Percentiles rank a stretch among this genome's conserved stretches.
These are phyloP conservation scores for Sicyos baderoa DNA, from an alignment of 306 rosid genomes.

Conservation along the genomic window DNA sequence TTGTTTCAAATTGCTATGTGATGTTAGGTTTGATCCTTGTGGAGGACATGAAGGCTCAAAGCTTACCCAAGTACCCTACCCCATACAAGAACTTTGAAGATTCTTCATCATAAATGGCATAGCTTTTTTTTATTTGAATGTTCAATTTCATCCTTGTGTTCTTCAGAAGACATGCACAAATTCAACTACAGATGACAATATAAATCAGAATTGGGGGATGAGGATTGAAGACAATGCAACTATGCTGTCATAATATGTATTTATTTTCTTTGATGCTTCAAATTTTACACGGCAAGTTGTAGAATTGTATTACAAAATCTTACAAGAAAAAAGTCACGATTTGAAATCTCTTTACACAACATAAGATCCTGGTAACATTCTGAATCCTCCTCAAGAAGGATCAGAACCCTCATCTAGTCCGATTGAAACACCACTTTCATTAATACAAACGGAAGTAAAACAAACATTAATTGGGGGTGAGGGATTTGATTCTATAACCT, in stretches of 20 bases:
- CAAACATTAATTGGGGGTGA: not conserved
- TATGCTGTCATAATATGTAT: not conserved
- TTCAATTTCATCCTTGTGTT: too few species aligned
- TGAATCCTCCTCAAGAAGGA: constrained; percentile 2
- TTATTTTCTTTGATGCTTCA: constrained; percentile 2
- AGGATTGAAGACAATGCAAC: not conserved
- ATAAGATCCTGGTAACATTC: not conserved
- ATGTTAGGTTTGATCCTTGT: not conserved
- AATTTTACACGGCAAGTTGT: constrained; percentile 2
- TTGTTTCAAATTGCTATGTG: not conserved
- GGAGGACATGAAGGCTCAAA: not conserved
- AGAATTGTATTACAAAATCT: constrained; percentile 13
- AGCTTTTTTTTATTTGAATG: too few species aligned
- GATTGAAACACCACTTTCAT: not conserved
- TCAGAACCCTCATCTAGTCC: too few species aligned
- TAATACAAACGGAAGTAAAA: constrained; percentile 13
- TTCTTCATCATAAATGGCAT: not conserved
- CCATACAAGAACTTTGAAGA: not conserved
- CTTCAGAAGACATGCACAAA: not conserved
- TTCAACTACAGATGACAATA: not conserved
- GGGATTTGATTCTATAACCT: too few species aligned
- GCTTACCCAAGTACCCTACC: not conserved
- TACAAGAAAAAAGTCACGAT: not conserved
- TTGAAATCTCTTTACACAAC: constrained; percentile 15
- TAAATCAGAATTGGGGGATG: not conserved